Evolutionary conservation across 148 eudicot species (phyloP).

Genomic region (Fagopyrum homotropicum): DNA sequence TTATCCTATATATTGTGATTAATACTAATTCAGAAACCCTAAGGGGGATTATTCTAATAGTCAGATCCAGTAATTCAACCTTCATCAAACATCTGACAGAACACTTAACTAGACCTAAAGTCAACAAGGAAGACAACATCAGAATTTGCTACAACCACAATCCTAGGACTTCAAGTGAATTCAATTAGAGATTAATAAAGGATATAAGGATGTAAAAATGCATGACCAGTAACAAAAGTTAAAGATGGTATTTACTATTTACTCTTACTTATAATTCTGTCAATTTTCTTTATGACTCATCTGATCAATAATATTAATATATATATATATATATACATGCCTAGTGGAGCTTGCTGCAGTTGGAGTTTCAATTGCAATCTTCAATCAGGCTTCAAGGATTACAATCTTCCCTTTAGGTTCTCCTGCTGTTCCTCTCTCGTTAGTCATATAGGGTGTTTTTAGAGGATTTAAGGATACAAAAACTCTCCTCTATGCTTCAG

Average conservation of each 20-base stretch:
- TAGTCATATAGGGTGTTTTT: slow-evolving; percentile 32
- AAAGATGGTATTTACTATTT: slow-evolving; percentile 21
- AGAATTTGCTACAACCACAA: slow-evolving; percentile 51
- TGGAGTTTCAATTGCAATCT: slow-evolving; percentile 38
- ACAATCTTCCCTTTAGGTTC: slow-evolving; percentile 36
- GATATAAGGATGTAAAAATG: too few relatives aligned
- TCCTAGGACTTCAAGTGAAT: slow-evolving; percentile 74
- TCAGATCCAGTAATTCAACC: slow-evolving; percentile 18
- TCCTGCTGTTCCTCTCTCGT: slow-evolving; percentile 31
- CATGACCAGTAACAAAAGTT: too few relatives aligned
- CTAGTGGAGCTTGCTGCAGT: slow-evolving; percentile 42
- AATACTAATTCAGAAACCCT: too few relatives aligned
- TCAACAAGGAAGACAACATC: slow-evolving; percentile 60
- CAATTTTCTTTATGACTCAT: background rate
- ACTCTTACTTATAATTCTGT: background rate
- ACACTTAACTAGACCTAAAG: slow-evolving; percentile 36
- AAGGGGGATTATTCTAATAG: too few relatives aligned
- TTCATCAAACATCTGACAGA: slow-evolving; percentile 20
- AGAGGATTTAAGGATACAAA: slow-evolving; percentile 30
- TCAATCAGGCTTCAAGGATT: slow-evolving; percentile 37
- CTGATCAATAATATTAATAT: background rate
- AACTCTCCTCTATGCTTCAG: slow-evolving; percentile 20
- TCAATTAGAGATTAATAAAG: background rate
- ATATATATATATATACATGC: slow-evolving; percentile 16
- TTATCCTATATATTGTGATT: too few relatives aligned